phyloP scores from a whole-genome alignment of 345 rosid genomes.

The Gynandropsis gynandra region DNA sequence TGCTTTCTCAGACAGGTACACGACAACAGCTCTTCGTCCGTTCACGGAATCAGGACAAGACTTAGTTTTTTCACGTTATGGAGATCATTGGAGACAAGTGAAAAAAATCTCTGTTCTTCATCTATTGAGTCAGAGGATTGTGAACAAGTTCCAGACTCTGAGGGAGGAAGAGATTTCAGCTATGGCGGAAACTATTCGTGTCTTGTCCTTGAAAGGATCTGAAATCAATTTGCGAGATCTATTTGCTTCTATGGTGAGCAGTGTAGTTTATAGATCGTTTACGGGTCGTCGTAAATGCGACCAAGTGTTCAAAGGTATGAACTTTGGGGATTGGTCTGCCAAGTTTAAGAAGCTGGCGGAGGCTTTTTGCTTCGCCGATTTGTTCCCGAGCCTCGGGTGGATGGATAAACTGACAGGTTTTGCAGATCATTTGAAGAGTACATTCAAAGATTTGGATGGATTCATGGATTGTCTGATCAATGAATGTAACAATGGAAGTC shows the following conservation, averaged over 20 bases:
- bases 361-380: slow-evolving; percentile 14
- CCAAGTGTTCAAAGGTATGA: slow-evolving; percentile 22
- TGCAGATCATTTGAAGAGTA: slow-evolving; percentile 2
- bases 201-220: slow-evolving; percentile 3
- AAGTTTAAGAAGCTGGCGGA: slow-evolving; percentile 33
- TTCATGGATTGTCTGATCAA: slow-evolving; percentile 24
- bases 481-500: no score
- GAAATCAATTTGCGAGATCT: slow-evolving; percentile 32
- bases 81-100: slow-evolving; percentile 26
- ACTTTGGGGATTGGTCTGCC: slow-evolving; percentile 34
- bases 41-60: slow-evolving; percentile 18
- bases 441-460: slow-evolving; percentile 14
- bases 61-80: slow-evolving; percentile 26
- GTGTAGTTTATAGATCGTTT: slow-evolving; percentile 38
- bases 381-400: slow-evolving; percentile 21
- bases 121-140: slow-evolving; percentile 14
- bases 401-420: slow-evolving; percentile 19
- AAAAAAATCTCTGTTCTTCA: slow-evolving; percentile 16
- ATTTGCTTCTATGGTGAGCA: slow-evolving; percentile 12
- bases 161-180: slow-evolving; percentile 26
- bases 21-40: slow-evolving; percentile 1
- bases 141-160: slow-evolving; percentile 17
- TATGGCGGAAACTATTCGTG: slow-evolving; percentile 22
- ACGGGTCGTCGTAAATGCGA: slow-evolving; percentile 26
- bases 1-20: slow-evolving; percentile 18